Evolutionary conservation across 352 stramenopile genomes (phyloP).

Genomic region (Blastocystis hominis): DNA sequence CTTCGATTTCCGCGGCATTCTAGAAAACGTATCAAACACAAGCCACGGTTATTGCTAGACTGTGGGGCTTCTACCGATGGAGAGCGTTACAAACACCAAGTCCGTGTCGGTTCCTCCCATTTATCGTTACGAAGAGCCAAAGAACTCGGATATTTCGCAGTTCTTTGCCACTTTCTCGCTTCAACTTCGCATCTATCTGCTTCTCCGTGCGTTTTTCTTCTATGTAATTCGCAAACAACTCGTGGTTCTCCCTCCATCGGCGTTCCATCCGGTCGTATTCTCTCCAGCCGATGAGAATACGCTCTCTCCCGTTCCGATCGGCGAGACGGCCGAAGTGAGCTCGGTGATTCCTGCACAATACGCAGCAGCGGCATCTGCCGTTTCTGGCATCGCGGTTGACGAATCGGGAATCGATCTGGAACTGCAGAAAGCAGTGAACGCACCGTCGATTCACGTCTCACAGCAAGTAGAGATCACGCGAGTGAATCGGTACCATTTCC

Average conservation of each 20-base stretch:
- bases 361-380: not conserved
- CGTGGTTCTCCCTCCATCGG: not conserved
- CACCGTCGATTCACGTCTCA: not conserved
- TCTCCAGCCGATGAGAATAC: not conserved
- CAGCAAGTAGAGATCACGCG: not conserved
- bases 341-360: not conserved
- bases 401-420: not conserved
- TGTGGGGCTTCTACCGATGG: not conserved
- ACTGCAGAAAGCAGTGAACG: not conserved
- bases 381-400: not conserved
- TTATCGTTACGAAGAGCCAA: not conserved
- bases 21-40: not conserved
- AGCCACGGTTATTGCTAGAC: not conserved
- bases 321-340: not conserved
- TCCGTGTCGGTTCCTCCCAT: not conserved
- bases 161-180: not conserved
- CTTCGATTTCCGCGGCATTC: slow-evolving; percentile 1
- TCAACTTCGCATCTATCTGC: not conserved
- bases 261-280: not conserved
- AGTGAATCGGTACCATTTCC: not conserved
- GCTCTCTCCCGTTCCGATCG: not conserved
- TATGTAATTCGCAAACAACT: not conserved
- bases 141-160: not conserved
- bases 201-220: not conserved
- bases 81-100: not conserved